Conservation (phyloP, 2,329 filamentous ascomycete species). For the Trichocomaceae sp. region DNA sequence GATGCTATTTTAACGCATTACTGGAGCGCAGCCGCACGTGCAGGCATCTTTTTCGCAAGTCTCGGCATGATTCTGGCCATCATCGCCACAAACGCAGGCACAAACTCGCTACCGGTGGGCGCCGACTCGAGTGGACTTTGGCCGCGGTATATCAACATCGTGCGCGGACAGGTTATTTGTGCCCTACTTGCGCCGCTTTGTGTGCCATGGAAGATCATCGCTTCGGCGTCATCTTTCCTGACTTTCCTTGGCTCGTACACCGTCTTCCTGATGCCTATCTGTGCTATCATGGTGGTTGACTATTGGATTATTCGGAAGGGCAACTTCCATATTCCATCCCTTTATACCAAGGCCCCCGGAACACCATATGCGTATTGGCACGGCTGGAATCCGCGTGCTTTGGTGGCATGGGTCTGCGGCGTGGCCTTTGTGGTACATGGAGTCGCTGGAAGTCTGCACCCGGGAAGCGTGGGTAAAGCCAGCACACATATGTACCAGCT, state of each 20-base stretch:
- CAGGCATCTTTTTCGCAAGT: slow-evolving; percentile 43
- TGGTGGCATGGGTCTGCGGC: neutral
- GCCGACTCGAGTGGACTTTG: slow-evolving; percentile 51
- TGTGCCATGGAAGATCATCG: slow-evolving; percentile 49
- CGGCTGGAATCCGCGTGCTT: neutral
- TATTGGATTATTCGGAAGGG: slow-evolving; percentile 33
- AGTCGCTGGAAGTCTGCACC: neutral
- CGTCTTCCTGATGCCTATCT: slow-evolving; percentile 39
- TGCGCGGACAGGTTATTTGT: slow-evolving; percentile 45
- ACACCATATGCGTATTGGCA: neutral
- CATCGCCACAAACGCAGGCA: slow-evolving; percentile 41
- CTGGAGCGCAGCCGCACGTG: slow-evolving; percentile 29
- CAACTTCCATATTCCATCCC: slow-evolving; percentile 36
- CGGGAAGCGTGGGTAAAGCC: neutral
- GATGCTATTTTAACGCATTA: slow-evolving; percentile 32
- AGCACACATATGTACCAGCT: neutral
- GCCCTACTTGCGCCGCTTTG: slow-evolving; percentile 38
- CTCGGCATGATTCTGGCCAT: slow-evolving; percentile 41
- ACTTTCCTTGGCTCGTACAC: slow-evolving; percentile 44
- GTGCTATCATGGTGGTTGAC: slow-evolving; percentile 35
- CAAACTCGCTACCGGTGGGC: slow-evolving; percentile 46
- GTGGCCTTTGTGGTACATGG: neutral
- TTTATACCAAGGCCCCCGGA: slow-evolving; percentile 22
- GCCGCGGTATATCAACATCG: slow-evolving; percentile 51
- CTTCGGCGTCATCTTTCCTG: slow-evolving; percentile 39